Base-by-base conservation (phyloP, 2,329 filamentous ascomycete species). In the Phyllosticta citrichinensis region DNA sequence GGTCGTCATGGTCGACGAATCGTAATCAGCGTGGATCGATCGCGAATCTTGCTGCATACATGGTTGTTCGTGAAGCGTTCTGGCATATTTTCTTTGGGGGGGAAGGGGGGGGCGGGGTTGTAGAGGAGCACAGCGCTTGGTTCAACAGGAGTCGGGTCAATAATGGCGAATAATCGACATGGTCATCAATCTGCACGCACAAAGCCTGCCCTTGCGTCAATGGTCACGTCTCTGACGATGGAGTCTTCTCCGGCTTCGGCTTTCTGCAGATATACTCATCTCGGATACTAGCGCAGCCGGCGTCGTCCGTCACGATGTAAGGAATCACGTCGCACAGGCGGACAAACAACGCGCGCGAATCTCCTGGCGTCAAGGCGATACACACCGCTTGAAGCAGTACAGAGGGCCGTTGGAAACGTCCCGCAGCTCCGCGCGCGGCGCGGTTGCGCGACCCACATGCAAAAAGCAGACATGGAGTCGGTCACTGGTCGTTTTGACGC, bases 1-100 rank as follows among this genome's bases (percentile, higher is more conserved):
- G 17, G 62, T 70, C 19, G 20, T 71, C 50, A 64, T 64, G 55
- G 64, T 67, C 35, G 66, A 70, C 50, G n/a, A 8, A 19, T 6
- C 35, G 53, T 33, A 56, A 54, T 20, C 17, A 47, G 52, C 51
- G 35, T 55, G 55, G 52, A n/a, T n/a, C 20, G 20, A 3, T 19
- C 24, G 22, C 22, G 22, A 22, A 3, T n/a, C 35, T 4, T 50
- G 27, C 9, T 30, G 5, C 27, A 30, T 10, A 30, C 2, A 30
- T 10, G 27, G 27, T 30, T 30, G 27, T 30, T 30, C 5, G 27
- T 30, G 27, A 5, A 30, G 27, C 27, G 27, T 30, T 30, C 27
- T 6, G 27, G 27, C 27, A 30, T 30, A 8, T 47, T 47, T 47
- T n/a, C 12, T 12, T 40, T 14, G 22, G 22, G 22, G 22, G 22